A percentile compares a stretch with the other conserved stretches of the same genome.
Evolutionary conservation across 2,329 filamentous ascomycete species (phyloP).

Genomic region (Mycosphaerelloides madeirae): DNA sequence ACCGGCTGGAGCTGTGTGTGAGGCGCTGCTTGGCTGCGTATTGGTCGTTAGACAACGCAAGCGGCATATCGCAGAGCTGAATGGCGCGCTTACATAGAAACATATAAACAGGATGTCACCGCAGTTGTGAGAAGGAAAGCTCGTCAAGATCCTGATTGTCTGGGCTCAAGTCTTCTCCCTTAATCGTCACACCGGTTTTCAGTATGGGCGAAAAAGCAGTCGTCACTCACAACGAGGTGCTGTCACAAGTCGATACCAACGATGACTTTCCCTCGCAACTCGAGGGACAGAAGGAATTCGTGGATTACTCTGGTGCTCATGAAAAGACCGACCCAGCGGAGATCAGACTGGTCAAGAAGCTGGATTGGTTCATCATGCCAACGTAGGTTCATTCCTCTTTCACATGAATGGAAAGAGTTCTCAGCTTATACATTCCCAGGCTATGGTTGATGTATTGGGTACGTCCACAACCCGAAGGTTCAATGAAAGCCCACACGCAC

Average conservation of each 20-base stretch:
- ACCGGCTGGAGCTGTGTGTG: background rate
- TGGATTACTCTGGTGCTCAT: conserved; percentile 31
- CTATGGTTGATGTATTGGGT: conserved; percentile 27
- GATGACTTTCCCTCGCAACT: conserved; percentile 7
- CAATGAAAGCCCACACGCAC: no score
- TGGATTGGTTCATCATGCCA: conserved; percentile 28
- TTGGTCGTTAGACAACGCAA: background rate
- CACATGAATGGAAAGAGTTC: background rate
- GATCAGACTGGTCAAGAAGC: conserved; percentile 29
- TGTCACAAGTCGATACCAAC: conserved; percentile 12
- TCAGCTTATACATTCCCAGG: conserved; percentile 6
- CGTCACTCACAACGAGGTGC: conserved; percentile 10
- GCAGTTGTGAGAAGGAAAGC: background rate
- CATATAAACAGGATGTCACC: background rate
- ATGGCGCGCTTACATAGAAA: background rate
- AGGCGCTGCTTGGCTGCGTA: background rate
- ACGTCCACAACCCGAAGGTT: conserved; percentile 5
- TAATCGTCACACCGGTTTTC: background rate
- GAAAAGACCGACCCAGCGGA: conserved; percentile 30
- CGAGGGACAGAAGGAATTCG: conserved; percentile 3
- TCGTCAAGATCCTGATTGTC: background rate
- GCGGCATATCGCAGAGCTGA: background rate
- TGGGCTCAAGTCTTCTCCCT: background rate
- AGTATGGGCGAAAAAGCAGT: conserved; percentile 10
- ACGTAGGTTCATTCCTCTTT: conserved; percentile 13